Evolutionary conservation across 768 basidiomycete species (phyloP).

Genomic region (Terana coerulea): DNA sequence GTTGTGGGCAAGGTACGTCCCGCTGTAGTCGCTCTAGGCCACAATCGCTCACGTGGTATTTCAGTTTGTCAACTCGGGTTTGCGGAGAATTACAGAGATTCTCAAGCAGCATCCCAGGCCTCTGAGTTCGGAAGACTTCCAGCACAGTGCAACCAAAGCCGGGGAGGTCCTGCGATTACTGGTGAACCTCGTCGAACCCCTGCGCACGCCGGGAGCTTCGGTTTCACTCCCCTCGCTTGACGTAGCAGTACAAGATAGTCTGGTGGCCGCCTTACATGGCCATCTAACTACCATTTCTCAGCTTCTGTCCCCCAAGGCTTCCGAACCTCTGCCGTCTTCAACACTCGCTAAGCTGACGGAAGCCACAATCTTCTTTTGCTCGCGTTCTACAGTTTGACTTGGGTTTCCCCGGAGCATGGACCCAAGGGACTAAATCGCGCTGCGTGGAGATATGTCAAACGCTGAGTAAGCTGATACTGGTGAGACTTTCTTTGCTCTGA

Average conservation of each 20-base stretch:
- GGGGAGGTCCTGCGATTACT: constrained; percentile 70
- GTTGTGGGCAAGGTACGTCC: constrained; percentile 63
- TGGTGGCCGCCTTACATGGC: constrained; percentile 46
- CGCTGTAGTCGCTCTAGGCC: neutral
- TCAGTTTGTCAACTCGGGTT: constrained; percentile 74
- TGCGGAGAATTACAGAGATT: constrained; percentile 59
- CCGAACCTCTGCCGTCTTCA: neutral
- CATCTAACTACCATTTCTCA: constrained; percentile 24
- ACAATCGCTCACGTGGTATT: neutral
- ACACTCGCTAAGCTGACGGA: constrained; percentile 26
- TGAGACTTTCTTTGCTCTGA: neutral
- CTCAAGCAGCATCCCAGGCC: constrained; percentile 33
- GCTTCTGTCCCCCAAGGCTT: neutral
- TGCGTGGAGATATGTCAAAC: constrained; percentile 37
- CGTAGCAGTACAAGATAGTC: constrained; percentile 49
- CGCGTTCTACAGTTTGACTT: constrained; percentile 73
- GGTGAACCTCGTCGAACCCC: constrained; percentile 63
- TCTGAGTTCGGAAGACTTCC: constrained; percentile 27
- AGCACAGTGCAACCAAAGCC: constrained; percentile 45
- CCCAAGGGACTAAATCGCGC: constrained; percentile 42
- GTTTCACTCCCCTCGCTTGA: constrained; percentile 47
- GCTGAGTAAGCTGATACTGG: constrained; percentile 36
- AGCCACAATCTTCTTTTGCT: constrained; percentile 51
- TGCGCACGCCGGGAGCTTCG: constrained; percentile 41
- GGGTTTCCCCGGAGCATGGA: constrained; percentile 61